Evolutionary conservation across 352 stramenopile genomes (phyloP).

Genomic region (Globisporangium viniferum): DNA sequence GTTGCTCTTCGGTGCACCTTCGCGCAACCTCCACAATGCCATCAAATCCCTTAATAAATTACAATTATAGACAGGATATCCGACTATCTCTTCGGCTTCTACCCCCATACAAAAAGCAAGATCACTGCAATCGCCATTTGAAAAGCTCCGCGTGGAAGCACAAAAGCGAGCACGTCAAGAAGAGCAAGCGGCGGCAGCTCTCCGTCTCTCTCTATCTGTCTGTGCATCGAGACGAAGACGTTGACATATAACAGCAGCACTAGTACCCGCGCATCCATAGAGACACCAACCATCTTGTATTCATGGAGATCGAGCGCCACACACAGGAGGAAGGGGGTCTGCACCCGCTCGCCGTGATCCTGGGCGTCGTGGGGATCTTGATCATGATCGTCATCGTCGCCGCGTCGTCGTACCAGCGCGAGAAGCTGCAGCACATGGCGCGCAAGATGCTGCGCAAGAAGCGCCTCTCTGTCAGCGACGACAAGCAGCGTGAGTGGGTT

Average conservation of each 20-base stretch:
- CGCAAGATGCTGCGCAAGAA: conserved; percentile 76
- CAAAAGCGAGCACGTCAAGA: not conserved
- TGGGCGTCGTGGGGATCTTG: conserved; percentile 60
- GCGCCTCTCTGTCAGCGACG: conserved; percentile 37
- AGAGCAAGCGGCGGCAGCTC: not conserved
- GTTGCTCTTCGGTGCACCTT: not conserved
- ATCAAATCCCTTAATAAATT: not conserved
- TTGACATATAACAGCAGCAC: not conserved
- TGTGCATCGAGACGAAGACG: not conserved
- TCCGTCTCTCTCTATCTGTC: not conserved
- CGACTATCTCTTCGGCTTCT: not conserved
- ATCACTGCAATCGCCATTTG: not conserved
- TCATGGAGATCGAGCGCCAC: conserved; percentile 20
- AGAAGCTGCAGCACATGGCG: conserved; percentile 77
- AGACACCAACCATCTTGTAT: not conserved
- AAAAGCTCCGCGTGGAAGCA: conserved; percentile 13
- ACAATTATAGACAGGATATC: not conserved
- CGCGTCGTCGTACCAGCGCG: conserved; percentile 74
- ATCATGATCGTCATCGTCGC: conserved; percentile 61
- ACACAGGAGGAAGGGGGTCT: conserved; percentile 25
- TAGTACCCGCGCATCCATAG: too few species aligned
- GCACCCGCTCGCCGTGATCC: conserved; percentile 62
- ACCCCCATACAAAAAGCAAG: not conserved
- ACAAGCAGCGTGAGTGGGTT: conserved; percentile 35
- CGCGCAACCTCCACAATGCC: not conserved